Base-by-base conservation (phyloP, 1,139 yeast genomes). In the Neolecta irregularis region DNA sequence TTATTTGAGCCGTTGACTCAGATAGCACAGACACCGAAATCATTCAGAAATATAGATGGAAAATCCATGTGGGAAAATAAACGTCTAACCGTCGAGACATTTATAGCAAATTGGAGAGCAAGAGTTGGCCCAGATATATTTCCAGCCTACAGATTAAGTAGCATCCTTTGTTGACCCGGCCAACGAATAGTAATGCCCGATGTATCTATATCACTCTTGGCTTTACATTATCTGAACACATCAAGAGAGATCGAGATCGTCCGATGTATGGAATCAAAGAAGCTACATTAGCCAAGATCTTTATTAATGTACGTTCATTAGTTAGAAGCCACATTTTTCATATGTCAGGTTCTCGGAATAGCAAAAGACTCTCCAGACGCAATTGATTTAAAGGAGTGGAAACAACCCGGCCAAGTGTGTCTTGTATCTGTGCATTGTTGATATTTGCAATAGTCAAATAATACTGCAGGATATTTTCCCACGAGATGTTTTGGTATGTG, bases 41-140 rank as follows among this genome's bases (percentile, higher is more conserved):
- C 30, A 8, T 23, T 23, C n/a, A 30, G 36, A 4, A 23, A 29
- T 12, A 23, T 23, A 3, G 36, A 24, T 2, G 28, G 20, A 11
- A 20, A 23, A 5, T 26, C 25, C 5, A 35, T 33, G 5, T 24
- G 29, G n/a, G 47, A 46, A 7, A 36, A 46, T 7, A 64, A 58
- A 45, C 53, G 41, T 38, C 54, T 45, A 42, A 56, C 51, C 35
- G 62, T 57, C 40, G 55, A 45, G 2, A 45, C 53, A 11, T 85
- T 79, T 51, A 60, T 78, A 32, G 53, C 58, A 3, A 57, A 65
- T 17, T 83, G 83, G 74, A 61, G 74, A 38, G 56, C 58, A 9
- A 68, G 69, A 22, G 75, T 79, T 2, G 93, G 93, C 0, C 53
- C 62, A 22, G 73, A 83, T 51, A 63, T 81, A 4, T 74, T 65